A percentile compares a stretch with the other conserved stretches of the same genome.
Evolutionary conservation across 2,329 filamentous ascomycete genomes (phyloP).

Genomic region (Raffaelea deltoideospora): DNA sequence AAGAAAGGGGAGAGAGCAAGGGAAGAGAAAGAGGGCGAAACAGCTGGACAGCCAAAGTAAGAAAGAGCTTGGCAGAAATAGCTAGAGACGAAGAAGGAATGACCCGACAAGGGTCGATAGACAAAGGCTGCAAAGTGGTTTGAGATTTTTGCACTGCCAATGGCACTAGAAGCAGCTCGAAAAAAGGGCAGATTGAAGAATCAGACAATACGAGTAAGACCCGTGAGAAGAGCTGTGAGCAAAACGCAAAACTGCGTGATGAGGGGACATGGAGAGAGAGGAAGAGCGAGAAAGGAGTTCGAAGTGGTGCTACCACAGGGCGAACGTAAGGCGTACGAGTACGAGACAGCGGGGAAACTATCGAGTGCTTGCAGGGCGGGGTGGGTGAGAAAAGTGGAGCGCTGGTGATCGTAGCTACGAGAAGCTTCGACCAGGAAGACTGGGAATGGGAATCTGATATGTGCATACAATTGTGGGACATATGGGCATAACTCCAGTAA

Average conservation of each 20-base stretch:
- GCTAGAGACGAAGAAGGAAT: too few relatives aligned
- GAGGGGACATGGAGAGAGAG: background rate
- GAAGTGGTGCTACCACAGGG: too few relatives aligned
- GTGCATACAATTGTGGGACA: constrained; percentile 1
- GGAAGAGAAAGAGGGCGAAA: background rate
- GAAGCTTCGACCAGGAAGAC: constrained; percentile 11
- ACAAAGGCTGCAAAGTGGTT: constrained; percentile 1
- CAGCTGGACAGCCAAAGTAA: background rate
- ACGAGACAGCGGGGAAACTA: too few relatives aligned
- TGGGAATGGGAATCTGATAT: constrained; percentile 2
- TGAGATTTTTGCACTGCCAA: constrained; percentile 1
- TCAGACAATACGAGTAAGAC: too few relatives aligned
- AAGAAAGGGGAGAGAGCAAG: background rate
- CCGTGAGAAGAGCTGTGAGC: background rate
- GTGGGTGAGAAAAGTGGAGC: background rate
- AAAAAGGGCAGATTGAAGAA: too few relatives aligned
- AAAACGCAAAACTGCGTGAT: background rate
- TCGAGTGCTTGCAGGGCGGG: too few relatives aligned
- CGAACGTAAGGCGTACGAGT: too few relatives aligned
- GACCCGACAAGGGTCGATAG: too few relatives aligned
- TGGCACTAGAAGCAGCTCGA: constrained; percentile 7
- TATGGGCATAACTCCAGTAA: too few relatives aligned
- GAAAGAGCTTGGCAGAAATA: too few relatives aligned
- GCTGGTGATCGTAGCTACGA: constrained; percentile 5
- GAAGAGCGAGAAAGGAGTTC: background rate